Evolutionary conservation across 1,284 basidiomycete species (phyloP).

Genomic region (Kwoniella shivajii): DNA sequence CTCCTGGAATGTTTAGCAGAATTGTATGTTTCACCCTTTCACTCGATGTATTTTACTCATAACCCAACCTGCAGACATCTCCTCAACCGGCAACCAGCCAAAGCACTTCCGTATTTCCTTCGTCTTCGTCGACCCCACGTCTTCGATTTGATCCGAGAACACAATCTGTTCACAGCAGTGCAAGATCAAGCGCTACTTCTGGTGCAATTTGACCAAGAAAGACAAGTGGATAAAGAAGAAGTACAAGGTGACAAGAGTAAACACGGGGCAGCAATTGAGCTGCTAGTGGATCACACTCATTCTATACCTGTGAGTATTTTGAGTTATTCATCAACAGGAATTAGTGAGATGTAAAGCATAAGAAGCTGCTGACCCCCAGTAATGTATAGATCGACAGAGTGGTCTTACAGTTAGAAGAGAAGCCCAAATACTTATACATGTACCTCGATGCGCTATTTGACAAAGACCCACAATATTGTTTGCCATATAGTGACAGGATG

Average conservation of each 20-base stretch:
- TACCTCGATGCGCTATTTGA: constrained; percentile 91
- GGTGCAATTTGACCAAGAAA: constrained; percentile 91
- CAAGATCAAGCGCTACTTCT: constrained; percentile 89
- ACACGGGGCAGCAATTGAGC: constrained; percentile 70
- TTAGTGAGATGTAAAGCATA: too few relatives aligned
- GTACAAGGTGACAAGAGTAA: constrained; percentile 31
- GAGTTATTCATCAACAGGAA: too few relatives aligned
- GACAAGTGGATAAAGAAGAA: constrained; percentile 51
- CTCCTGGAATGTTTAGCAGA: constrained; percentile 93
- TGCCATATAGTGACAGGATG: constrained; percentile 82
- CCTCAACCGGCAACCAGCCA: constrained; percentile 85
- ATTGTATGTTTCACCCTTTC: constrained; percentile 61
- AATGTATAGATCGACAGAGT: constrained; percentile 73
- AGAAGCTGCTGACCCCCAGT: not conserved
- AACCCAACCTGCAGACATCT: constrained; percentile 63
- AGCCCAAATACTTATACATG: constrained; percentile 82
- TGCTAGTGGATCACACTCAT: constrained; percentile 92
- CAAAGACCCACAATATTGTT: constrained; percentile 78
- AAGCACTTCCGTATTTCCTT: constrained; percentile 88
- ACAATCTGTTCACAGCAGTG: constrained; percentile 93
- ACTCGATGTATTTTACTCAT: not conserved
- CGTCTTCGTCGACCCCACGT: constrained; percentile 83
- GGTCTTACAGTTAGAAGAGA: constrained; percentile 77
- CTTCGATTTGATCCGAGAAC: constrained; percentile 90
- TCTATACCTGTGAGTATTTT: constrained; percentile 85